These are phyloP conservation scores for Protomyces gravidus DNA, from an alignment of 1,139 yeast genomes.

Conservation along the genomic window DNA sequence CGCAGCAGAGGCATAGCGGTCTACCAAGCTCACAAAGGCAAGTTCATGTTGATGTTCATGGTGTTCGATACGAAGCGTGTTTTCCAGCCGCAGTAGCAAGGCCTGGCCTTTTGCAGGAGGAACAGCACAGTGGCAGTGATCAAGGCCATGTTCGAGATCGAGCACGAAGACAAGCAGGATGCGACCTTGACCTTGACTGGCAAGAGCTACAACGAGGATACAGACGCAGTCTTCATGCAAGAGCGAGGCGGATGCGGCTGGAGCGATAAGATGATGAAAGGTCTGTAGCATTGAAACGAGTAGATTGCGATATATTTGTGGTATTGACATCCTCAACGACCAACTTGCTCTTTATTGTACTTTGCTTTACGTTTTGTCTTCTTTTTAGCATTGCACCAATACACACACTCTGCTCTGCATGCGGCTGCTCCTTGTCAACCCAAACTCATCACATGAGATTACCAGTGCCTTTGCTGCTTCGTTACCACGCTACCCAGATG, in stretches of 20 bases:
- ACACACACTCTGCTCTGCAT: too few species aligned
- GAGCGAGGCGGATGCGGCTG: background rate
- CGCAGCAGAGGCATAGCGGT: too few species aligned
- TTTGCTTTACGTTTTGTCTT: too few species aligned
- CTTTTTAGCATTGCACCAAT: too few species aligned
- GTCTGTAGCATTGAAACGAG: too few species aligned
- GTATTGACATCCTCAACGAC: too few species aligned
- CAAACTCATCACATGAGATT: conserved; percentile 14
- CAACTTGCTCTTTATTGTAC: too few species aligned
- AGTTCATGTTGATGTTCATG: background rate
- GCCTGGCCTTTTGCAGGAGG: background rate
- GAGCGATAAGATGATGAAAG: too few species aligned
- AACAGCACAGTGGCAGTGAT: background rate
- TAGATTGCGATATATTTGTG: too few species aligned
- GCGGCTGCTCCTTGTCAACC: conserved; percentile 15
- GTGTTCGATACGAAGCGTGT: background rate
- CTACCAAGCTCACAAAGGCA: too few species aligned
- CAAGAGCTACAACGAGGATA: background rate
- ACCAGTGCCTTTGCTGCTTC: background rate
- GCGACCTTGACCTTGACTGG: background rate
- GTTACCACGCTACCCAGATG: background rate
- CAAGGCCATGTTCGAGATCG: too few species aligned
- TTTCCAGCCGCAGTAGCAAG: background rate
- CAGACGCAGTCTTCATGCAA: background rate
- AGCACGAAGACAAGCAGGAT: background rate